A percentile compares a stretch with the other conserved stretches of the same genome.
phyloP scores from a whole-genome alignment of 331 rosid genomes.

The Pyrus hybrid region DNA sequence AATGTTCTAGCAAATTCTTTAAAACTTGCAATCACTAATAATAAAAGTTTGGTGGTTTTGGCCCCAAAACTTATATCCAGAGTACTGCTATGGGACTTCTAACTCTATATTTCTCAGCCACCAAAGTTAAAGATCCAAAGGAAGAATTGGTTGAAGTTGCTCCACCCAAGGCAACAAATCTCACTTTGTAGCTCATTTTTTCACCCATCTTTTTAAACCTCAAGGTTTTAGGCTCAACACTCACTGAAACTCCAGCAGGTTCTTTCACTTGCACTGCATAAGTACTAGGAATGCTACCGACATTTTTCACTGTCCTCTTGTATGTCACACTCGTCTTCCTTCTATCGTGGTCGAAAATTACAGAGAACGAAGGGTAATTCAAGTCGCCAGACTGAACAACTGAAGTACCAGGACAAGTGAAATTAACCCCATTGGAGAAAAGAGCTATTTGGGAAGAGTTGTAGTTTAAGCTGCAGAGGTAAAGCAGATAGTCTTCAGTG shows the following conservation, averaged over 20 bases:
- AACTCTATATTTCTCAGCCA: conserved; percentile 32
- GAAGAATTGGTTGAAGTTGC: conserved; percentile 16
- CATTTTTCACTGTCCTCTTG: conserved; percentile 59
- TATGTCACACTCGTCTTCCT: conserved; percentile 22
- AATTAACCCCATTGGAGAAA: conserved; percentile 17
- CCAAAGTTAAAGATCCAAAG: conserved; percentile 54
- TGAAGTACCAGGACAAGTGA: conserved; percentile 25
- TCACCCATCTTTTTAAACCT: conserved; percentile 41
- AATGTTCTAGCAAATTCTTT: too few relatives aligned
- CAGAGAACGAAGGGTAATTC: conserved; percentile 72
- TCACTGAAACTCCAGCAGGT: conserved; percentile 38
- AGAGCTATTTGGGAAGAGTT: conserved; percentile 46
- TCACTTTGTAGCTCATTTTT: conserved; percentile 44
- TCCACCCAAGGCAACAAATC: conserved; percentile 30
- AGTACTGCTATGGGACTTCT: conserved; percentile 69
- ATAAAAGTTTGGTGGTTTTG: not conserved
- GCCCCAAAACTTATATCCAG: conserved; percentile 20
- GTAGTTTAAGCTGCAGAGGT: conserved; percentile 56
- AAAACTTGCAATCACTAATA: too few relatives aligned
- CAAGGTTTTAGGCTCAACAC: conserved; percentile 41
- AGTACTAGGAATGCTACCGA: conserved; percentile 27
- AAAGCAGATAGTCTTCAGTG: conserved; percentile 41
- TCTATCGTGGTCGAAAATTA: conserved; percentile 16
- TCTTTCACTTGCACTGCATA: conserved; percentile 42
- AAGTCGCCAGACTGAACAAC: conserved; percentile 38